phyloP scores from a whole-genome alignment of 2,329 filamentous ascomycete genomes.

The Neobulgaria alba region DNA sequence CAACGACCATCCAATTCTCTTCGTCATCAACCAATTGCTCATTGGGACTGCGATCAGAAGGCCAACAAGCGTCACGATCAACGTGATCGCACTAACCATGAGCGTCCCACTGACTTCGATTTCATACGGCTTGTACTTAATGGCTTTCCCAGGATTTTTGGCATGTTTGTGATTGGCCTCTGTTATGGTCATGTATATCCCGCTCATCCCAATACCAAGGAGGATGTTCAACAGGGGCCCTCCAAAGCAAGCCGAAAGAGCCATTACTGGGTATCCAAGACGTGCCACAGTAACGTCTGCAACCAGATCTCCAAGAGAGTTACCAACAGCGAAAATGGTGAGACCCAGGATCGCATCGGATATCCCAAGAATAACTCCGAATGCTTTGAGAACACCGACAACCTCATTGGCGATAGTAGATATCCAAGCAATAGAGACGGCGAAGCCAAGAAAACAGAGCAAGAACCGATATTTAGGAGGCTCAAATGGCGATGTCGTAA shows the following conservation, averaged over 20 bases:
- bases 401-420: slow-evolving; percentile 93
- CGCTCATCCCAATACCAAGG: slow-evolving; percentile 85
- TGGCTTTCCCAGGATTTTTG: slow-evolving; percentile 56
- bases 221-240: slow-evolving; percentile 97
- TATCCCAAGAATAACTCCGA: slow-evolving; percentile 87
- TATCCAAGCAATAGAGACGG: slow-evolving; percentile 92
- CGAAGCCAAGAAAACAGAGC: slow-evolving; percentile 82
- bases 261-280: slow-evolving; percentile 95
- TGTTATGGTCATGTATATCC: slow-evolving; percentile 76
- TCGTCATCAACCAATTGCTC: slow-evolving; percentile 80
- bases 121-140: slow-evolving; percentile 67
- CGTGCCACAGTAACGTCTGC: slow-evolving; percentile 91
- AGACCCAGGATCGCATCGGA: slow-evolving; percentile 90
- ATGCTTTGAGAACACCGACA: slow-evolving; percentile 84
- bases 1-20: slow-evolving; percentile 71
- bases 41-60: slow-evolving; percentile 73
- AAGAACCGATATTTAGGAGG: slow-evolving; percentile 67
- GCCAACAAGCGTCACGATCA: slow-evolving; percentile 70
- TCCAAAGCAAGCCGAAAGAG: slow-evolving; percentile 88
- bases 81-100: slow-evolving; percentile 73
- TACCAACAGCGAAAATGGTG: slow-evolving; percentile 93
- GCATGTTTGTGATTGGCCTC: slow-evolving; percentile 56
- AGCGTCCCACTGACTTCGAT: slow-evolving; percentile 80
- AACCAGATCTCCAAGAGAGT: slow-evolving; percentile 87
- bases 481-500: slow-evolving; percentile 57